Conservation (phyloP, 2,329 filamentous ascomycete genomes). For the Stagonosporopsis cucurbitacearum region DNA sequence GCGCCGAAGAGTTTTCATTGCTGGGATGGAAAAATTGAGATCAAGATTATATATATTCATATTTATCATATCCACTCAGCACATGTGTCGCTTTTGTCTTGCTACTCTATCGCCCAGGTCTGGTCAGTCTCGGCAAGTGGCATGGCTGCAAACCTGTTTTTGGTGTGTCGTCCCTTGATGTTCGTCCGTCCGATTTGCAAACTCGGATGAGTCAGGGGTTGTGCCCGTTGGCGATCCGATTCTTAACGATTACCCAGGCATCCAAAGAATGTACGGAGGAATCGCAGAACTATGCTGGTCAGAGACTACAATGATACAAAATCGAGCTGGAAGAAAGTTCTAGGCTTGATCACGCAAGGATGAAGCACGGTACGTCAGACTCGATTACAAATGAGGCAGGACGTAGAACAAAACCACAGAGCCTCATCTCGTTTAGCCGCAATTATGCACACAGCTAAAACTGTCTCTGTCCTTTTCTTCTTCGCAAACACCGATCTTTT, state of each 20-base stretch:
- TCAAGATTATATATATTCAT: background rate
- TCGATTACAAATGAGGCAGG: conserved; percentile 18
- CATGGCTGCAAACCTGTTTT: background rate
- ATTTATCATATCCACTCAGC: no score
- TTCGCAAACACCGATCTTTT: background rate
- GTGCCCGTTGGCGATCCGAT: background rate
- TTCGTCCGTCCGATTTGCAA: background rate
- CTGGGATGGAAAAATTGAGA: conserved; percentile 6
- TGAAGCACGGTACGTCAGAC: conserved; percentile 7
- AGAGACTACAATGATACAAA: background rate
- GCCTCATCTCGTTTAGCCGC: conserved; percentile 11
- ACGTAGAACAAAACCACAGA: background rate
- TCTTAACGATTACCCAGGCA: background rate
- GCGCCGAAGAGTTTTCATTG: conserved; percentile 12
- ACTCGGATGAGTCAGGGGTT: background rate
- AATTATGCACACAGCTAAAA: conserved; percentile 2
- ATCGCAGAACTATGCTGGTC: background rate
- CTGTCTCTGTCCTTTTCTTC: background rate
- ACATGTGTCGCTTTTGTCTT: no score
- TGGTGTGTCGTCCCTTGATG: background rate
- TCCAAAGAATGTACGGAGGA: no score
- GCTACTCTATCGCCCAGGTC: no score
- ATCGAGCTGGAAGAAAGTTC: background rate
- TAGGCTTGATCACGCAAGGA: background rate
- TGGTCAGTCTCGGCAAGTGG: background rate